Base-by-base conservation (phyloP, 148 eudicot genomes). In the Rhododendron ferrugineum region DNA sequence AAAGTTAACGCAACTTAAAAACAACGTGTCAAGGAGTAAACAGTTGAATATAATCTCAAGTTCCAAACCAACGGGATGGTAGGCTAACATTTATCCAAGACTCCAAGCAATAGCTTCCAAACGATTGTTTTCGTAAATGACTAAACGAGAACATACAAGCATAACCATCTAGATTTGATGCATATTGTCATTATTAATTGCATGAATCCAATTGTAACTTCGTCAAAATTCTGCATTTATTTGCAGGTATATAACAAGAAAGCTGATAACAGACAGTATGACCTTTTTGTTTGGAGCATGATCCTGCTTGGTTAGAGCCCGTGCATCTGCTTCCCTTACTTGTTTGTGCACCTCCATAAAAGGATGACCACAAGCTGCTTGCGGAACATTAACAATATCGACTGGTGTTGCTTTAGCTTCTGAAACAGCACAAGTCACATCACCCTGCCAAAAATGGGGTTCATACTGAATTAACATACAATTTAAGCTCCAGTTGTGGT, bases 271-370 rank as follows among this genome's bases (percentile, higher is more conserved):
- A 22, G 44, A 2, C 52, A 9, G 52, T 23, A 81, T 81, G 49
- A 82, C 84, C 84, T 82, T 62, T 62, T 82, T 62, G 26, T 82
- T 62, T 40, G 68, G 74, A 40, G 74, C 74, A 16, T 49, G 15
- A 28, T 58, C 46, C 44, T 46, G 64, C n/a, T 72, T 58, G 72
- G 85, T 16, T 28, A 72, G 79, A 83, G 79, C 46, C 44, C 46
- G 15, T 28, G 72, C 11, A 49, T 83, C 64, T 32, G 79, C 79
- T 83, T 83, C 85, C 85, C 47, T 83, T 42, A 26, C 76, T 40
- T 66, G n/a, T 22, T 40, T 26, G 34, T 49, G 60, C 34, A 42
- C 79, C 78, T 30, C 64, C 15, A 28, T 23, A 18, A 8, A 40
- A 82, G 74, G 84, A 60, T 82, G 32, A 82, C 50, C 14, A 82